A percentile compares a stretch with the other conserved stretches of the same genome.
Evolutionary conservation across 805 yeast genomes (phyloP).

Genomic region (Wilhelminamyces savonicus): DNA sequence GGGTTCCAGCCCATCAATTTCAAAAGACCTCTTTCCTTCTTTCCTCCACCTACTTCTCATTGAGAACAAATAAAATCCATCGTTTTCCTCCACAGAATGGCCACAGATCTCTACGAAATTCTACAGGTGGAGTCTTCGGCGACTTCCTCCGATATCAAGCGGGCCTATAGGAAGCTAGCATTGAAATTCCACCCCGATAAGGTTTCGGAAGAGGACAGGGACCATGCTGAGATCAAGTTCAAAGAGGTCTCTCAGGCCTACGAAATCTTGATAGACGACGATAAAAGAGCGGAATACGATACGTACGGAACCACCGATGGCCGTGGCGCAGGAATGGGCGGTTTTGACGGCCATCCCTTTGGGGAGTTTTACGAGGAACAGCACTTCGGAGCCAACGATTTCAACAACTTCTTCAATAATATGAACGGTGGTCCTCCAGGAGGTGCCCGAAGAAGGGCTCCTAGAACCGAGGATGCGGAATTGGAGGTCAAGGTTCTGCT

Average conservation of each 20-base stretch:
- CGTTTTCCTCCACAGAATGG: too few relatives aligned
- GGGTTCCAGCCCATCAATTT: too few relatives aligned
- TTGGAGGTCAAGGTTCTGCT: conserved; percentile 58
- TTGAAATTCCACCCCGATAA: conserved; percentile 87
- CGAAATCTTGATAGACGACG: conserved; percentile 71
- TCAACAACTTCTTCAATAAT: conserved; percentile 58
- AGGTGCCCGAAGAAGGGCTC: conserved; percentile 12
- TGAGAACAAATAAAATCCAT: too few relatives aligned
- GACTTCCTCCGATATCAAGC: conserved; percentile 63
- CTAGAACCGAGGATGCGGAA: conserved; percentile 61
- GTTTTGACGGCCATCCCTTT: conserved; percentile 27
- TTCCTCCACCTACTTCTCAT: too few relatives aligned
- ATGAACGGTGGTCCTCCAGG: conserved; percentile 24
- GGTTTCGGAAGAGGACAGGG: conserved; percentile 56
- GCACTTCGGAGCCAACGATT: conserved; percentile 66
- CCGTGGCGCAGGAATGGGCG: conserved; percentile 10
- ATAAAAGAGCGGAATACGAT: conserved; percentile 54
- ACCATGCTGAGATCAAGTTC: conserved; percentile 68
- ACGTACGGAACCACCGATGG: conserved; percentile 41
- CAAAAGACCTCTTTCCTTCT: too few relatives aligned
- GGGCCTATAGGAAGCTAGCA: conserved; percentile 82
- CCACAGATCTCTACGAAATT: conserved; percentile 49
- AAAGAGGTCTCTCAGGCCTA: conserved; percentile 85
- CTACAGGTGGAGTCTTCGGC: conserved; percentile 68
- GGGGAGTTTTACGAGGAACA: conserved; percentile 30